These are phyloP conservation scores for Parmelia sp. DNA, from an alignment of 495 filamentous ascomycete species.

Conservation along the genomic window DNA sequence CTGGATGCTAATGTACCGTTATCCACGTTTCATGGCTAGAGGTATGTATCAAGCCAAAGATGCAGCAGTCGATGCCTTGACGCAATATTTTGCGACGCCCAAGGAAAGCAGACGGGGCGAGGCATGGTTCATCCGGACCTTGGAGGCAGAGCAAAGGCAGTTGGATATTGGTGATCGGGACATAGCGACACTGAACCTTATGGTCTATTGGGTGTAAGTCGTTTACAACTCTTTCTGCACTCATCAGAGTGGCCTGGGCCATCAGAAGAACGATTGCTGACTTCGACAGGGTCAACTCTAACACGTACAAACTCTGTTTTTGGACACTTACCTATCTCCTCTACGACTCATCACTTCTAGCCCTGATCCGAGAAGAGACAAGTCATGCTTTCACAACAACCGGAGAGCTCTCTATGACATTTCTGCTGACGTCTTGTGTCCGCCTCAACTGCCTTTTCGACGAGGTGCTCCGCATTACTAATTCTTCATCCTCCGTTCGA, in stretches of 20 bases:
- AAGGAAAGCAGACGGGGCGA: conserved; percentile 3
- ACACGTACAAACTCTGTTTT: conserved; percentile 29
- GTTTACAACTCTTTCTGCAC: too few relatives aligned
- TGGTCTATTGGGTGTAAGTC: conserved; percentile 7
- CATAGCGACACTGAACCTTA: conserved; percentile 23
- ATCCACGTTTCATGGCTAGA: conserved; percentile 13
- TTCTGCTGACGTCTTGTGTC: conserved; percentile 22
- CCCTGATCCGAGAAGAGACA: conserved; percentile 15
- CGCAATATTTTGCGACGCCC: too few relatives aligned
- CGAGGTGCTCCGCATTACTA: conserved; percentile 26
- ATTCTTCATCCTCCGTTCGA: conserved; percentile 19
- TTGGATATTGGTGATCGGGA: conserved; percentile 22
- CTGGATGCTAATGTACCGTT: conserved; percentile 27
- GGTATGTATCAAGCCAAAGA: too few relatives aligned
- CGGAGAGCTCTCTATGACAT: conserved; percentile 14
- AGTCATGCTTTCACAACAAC: conserved; percentile 6
- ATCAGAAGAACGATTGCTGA: too few relatives aligned
- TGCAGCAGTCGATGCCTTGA: too few relatives aligned
- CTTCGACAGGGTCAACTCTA: conserved; percentile 29
- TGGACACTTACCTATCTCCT: conserved; percentile 30
- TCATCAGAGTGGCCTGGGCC: too few relatives aligned
- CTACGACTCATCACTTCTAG: conserved; percentile 17
- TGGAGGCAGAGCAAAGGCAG: conserved; percentile 18
- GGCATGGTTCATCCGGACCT: conserved; percentile 18
- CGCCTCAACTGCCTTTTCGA: conserved; percentile 23